Conservation (phyloP, 208 protist genomes). For the Blastocrithidia nonstop region DNA sequence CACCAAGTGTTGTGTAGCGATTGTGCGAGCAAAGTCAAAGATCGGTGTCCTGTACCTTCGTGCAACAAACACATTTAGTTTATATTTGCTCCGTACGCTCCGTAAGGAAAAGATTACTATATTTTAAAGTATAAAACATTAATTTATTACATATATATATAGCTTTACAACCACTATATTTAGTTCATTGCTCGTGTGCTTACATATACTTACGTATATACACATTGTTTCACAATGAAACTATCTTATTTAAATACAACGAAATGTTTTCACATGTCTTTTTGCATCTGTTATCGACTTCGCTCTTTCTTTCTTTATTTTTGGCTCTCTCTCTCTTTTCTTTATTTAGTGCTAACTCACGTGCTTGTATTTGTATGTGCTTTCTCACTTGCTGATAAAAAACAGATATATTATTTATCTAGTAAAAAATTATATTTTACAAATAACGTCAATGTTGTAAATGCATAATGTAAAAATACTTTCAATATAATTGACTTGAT, state of each 20-base stretch:
- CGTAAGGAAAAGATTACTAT: slow-evolving; percentile 10
- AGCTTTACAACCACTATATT: not conserved
- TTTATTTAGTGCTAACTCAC: not conserved
- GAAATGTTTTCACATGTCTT: not conserved
- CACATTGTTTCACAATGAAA: not conserved
- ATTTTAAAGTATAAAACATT: not conserved
- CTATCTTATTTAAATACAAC: not conserved
- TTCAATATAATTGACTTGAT: too few species aligned
- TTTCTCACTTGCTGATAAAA: too few species aligned
- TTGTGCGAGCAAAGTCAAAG: slow-evolving; percentile 44
- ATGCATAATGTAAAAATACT: too few species aligned
- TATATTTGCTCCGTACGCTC: slow-evolving; percentile 64
- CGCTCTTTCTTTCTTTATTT: not conserved
- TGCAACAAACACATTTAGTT: slow-evolving; percentile 37
- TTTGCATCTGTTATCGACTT: not conserved
- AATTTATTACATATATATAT: not conserved
- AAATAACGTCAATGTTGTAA: too few species aligned
- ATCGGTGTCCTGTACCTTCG: slow-evolving; percentile 43
- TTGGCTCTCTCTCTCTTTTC: not conserved
- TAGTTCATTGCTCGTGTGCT: not conserved
- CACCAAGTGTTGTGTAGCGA: slow-evolving; percentile 81
- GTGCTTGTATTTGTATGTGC: too few species aligned
- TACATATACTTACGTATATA: slow-evolving; percentile 5
- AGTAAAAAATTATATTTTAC: too few species aligned
- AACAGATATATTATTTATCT: too few species aligned